Percentiles rank a stretch among this genome's conserved stretches.
phyloP scores from a whole-genome alignment of 495 filamentous ascomycete genomes.

The Penicillium mononematosum region DNA sequence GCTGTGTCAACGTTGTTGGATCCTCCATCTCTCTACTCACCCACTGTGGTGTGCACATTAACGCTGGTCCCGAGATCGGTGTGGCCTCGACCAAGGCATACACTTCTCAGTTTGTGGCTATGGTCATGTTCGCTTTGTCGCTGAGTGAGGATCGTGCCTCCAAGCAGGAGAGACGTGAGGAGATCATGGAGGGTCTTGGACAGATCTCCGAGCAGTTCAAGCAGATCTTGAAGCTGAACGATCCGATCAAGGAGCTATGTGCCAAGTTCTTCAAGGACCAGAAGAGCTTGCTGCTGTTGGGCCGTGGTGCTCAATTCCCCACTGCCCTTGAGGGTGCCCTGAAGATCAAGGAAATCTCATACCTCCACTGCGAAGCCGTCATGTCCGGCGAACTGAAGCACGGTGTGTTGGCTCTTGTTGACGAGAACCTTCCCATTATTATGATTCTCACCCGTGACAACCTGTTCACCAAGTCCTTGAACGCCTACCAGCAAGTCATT shows the following conservation, averaged over 20 bases:
- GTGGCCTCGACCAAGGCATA: constrained; percentile 99
- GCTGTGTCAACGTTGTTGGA: constrained; percentile 96
- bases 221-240: constrained; percentile 83
- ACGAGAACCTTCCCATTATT: constrained; percentile 97
- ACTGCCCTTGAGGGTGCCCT: constrained; percentile 95
- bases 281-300: constrained; percentile 89
- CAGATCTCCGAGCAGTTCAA: constrained; percentile 90
- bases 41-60: constrained; percentile 99
- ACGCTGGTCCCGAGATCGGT: constrained; percentile 97
- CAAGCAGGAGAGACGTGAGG: constrained; percentile 87
- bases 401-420: constrained; percentile 93
- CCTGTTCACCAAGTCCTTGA: constrained; percentile 94
- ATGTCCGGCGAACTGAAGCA: constrained; percentile 99
- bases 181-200: constrained; percentile 91
- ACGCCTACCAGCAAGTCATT: constrained; percentile 98
- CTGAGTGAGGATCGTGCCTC: constrained; percentile 94
- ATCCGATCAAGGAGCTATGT: constrained; percentile 90
- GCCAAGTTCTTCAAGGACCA: constrained; percentile 90
- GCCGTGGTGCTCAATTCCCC: constrained; percentile 92
- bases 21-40: constrained; percentile 97
- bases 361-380: constrained; percentile 98
- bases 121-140: constrained; percentile 98
- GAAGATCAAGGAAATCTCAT: constrained; percentile 99
- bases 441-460: constrained; percentile 98
- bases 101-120: constrained; percentile 97